Conservation (phyloP, 192 early-diverging fungal species). For the Glomus cerebriforme region DNA sequence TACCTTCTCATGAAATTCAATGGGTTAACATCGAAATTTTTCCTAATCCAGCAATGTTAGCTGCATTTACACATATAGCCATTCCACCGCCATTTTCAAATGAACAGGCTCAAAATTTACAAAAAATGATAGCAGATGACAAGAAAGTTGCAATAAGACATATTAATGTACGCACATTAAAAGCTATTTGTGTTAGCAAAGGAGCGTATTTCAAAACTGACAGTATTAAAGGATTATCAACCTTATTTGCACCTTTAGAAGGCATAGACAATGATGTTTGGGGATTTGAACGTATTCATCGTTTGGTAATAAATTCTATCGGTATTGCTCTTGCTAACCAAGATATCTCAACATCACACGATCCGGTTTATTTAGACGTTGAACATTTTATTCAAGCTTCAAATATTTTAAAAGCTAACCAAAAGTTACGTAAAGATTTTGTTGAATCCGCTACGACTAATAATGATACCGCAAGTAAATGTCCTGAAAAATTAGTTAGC, state of each 20-base stretch:
- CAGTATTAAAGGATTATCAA: conserved; percentile 16
- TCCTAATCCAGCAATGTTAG: conserved; percentile 40
- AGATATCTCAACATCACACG: conserved; percentile 34
- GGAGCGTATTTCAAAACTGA: conserved; percentile 34
- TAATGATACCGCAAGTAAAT: background rate
- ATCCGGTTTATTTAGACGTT: conserved; percentile 31
- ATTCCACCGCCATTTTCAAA: conserved; percentile 9
- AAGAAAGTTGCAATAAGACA: conserved; percentile 42
- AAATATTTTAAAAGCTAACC: conserved; percentile 31
- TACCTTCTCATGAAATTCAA: conserved; percentile 19
- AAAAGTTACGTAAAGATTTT: conserved; percentile 33
- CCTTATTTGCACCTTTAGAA: conserved; percentile 28
- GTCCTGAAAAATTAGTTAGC: conserved; percentile 39
- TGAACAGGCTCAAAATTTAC: conserved; percentile 30
- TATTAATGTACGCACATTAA: conserved; percentile 50
- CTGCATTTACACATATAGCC: conserved; percentile 29
- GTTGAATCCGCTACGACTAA: conserved; percentile 24
- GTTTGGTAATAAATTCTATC: conserved; percentile 49
- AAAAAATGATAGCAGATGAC: conserved; percentile 40
- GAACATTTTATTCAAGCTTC: conserved; percentile 29
- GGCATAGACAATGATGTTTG: conserved; percentile 44
- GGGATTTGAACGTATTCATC: conserved; percentile 49
- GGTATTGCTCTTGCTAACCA: conserved; percentile 39
- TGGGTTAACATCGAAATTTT: conserved; percentile 29
- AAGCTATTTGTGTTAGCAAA: conserved; percentile 39